These are phyloP conservation scores for Flaveria floridana DNA, from an alignment of 140 eudicot genomes.

Conservation along the genomic window DNA sequence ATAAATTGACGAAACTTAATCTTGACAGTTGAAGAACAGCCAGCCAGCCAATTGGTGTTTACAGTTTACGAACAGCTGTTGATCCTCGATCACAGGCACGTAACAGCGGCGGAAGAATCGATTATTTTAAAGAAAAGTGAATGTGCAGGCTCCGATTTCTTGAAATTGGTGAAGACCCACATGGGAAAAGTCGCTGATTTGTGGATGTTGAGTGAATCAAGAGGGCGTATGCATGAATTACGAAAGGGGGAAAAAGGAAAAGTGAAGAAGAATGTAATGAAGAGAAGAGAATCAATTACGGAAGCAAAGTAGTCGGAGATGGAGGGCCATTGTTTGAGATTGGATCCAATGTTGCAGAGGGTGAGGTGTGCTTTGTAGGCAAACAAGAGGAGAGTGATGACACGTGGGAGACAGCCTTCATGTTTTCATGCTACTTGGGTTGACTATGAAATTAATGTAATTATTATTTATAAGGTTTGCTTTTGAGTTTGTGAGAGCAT, in stretches of 20 bases:
- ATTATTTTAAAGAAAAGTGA: background rate
- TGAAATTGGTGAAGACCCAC: conserved; percentile 40
- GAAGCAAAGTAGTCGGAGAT: conserved; percentile 57
- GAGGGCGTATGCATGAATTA: background rate
- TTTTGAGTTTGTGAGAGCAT: no score
- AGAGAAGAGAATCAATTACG: conserved; percentile 35
- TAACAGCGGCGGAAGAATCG: conserved; percentile 21
- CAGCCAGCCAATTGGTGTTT: conserved; percentile 30
- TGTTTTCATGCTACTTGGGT: conserved; percentile 17
- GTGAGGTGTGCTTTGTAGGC: background rate
- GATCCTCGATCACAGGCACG: conserved; percentile 28
- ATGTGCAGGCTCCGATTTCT: background rate
- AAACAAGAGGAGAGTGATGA: conserved; percentile 11
- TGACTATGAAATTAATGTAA: background rate
- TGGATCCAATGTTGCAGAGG: conserved; percentile 11
- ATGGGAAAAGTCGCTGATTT: conserved; percentile 28
- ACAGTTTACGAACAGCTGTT: conserved; percentile 29
- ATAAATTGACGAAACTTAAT: background rate
- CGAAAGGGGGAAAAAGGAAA: conserved; percentile 17
- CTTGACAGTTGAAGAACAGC: conserved; percentile 24
- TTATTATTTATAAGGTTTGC: no score
- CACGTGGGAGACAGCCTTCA: conserved; percentile 29
- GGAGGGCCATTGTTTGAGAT: conserved; percentile 44
- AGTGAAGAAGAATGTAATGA: conserved; percentile 16
- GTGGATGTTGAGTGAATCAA: conserved; percentile 10